A percentile compares a stretch with the other conserved stretches of the same genome.
Evolutionary conservation across 768 basidiomycete species (phyloP).

Genomic region (Lactifluus pinguis): DNA sequence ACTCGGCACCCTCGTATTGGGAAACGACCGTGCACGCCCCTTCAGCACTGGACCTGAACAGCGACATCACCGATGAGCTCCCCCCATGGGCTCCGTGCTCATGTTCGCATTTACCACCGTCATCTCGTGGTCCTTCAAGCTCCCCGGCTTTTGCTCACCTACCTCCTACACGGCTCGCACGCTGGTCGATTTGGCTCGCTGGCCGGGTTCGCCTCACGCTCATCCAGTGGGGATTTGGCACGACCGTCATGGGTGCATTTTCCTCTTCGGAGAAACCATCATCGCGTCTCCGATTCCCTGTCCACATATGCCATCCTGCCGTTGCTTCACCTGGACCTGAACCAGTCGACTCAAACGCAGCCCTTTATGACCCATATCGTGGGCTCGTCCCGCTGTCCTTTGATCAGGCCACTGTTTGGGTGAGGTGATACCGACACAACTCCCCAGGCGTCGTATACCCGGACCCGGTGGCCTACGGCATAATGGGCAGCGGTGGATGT

Average conservation of each 20-base stretch:
- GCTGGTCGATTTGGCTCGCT: conserved; percentile 89
- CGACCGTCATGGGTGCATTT: conserved; percentile 30
- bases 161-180: conserved; percentile 85
- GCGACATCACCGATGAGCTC: conserved; percentile 82
- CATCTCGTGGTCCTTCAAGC: conserved; percentile 95
- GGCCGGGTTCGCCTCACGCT: conserved; percentile 92
- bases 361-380: too few relatives aligned
- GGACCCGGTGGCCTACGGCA: too few relatives aligned
- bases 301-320: too few relatives aligned
- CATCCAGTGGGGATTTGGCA: conserved; percentile 86
- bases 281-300: too few relatives aligned
- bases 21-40: conserved; percentile 90
- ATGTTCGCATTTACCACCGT: conserved; percentile 72
- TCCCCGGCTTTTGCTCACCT: conserved; percentile 87
- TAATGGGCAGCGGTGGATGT: too few relatives aligned
- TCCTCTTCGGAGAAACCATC: conserved; percentile 9
- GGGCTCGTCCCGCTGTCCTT: too few relatives aligned
- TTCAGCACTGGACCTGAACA: conserved; percentile 36
- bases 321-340: too few relatives aligned
- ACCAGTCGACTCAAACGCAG: too few relatives aligned
- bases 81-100: conserved; percentile 62
- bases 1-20: conserved; percentile 88
- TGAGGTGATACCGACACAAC: too few relatives aligned
- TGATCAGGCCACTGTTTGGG: too few relatives aligned
- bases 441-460: too few relatives aligned